Percentiles rank a stretch among this genome's conserved stretches.
Evolutionary conservation across 106 monocot genomes (phyloP).

Genomic region (Triglochin maritima): DNA sequence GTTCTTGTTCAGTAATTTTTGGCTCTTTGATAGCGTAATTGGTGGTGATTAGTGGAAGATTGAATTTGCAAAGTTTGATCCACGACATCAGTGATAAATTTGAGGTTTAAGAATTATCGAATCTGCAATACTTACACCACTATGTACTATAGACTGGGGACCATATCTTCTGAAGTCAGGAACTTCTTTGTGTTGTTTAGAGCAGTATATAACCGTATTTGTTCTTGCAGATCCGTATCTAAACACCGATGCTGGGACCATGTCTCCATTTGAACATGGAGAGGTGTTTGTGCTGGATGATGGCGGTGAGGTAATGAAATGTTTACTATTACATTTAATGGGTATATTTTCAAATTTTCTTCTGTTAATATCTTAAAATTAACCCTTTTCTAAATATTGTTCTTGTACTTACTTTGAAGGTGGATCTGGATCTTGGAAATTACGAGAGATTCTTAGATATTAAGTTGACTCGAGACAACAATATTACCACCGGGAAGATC

Average conservation of each 20-base stretch:
- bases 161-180: too few species aligned
- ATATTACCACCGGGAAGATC: constrained; percentile 26
- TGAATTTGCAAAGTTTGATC: too few species aligned
- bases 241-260: constrained; percentile 32
- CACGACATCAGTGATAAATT: too few species aligned
- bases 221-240: constrained; percentile 25
- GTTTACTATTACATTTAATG: background rate
- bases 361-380: background rate
- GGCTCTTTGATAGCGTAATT: too few species aligned
- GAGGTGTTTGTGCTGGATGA: constrained; percentile 31
- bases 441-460: constrained; percentile 23
- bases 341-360: background rate
- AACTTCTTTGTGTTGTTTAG: background rate
- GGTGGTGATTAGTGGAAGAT: too few species aligned
- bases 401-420: constrained; percentile 5
- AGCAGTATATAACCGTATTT: background rate
- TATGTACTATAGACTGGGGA: too few species aligned
- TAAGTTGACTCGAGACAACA: constrained; percentile 19
- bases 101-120: too few species aligned
- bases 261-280: constrained; percentile 33
- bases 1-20: too few species aligned
- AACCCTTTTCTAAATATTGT: background rate
- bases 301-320: constrained; percentile 26
- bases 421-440: constrained; percentile 25
- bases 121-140: too few species aligned